Evolutionary conservation across 305 asterid genomes (phyloP).

Genomic region (Fraxinus paxiana): DNA sequence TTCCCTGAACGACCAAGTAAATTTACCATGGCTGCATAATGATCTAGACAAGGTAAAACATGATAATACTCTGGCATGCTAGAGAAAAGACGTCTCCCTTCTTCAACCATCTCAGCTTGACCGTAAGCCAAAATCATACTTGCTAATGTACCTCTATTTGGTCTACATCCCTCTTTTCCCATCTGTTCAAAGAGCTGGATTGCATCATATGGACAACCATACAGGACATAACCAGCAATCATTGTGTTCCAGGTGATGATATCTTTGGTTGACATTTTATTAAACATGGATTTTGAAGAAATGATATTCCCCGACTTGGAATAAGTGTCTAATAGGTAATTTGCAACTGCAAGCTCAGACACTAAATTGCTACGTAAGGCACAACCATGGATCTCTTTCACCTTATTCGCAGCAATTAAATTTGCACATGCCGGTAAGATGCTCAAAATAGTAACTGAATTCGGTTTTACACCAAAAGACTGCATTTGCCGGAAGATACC

Average conservation of each 20-base stretch:
- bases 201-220: conserved; percentile 47
- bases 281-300: conserved; percentile 50
- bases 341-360: conserved; percentile 55
- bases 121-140: conserved; percentile 64
- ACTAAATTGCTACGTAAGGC: conserved; percentile 45
- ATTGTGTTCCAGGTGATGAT: conserved; percentile 77
- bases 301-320: conserved; percentile 63
- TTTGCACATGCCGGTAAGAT: conserved; percentile 70
- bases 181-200: conserved; percentile 58
- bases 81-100: conserved; percentile 44
- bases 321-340: conserved; percentile 62
- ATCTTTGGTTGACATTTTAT: conserved; percentile 50
- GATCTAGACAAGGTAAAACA: conserved; percentile 56
- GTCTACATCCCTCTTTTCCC: conserved; percentile 40
- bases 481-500: conserved; percentile 58
- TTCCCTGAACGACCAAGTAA: conserved; percentile 67
- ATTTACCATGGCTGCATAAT: conserved; percentile 62
- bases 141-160: conserved; percentile 65
- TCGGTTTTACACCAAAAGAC: conserved; percentile 48
- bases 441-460: conserved; percentile 65
- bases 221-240: conserved; percentile 54
- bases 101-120: conserved; percentile 54
- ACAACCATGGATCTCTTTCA: conserved; percentile 71
- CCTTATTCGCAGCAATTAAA: conserved; percentile 37
- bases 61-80: conserved; percentile 46